Conservation (phyloP, 257 asterid species). For the Cordia subcordata region DNA sequence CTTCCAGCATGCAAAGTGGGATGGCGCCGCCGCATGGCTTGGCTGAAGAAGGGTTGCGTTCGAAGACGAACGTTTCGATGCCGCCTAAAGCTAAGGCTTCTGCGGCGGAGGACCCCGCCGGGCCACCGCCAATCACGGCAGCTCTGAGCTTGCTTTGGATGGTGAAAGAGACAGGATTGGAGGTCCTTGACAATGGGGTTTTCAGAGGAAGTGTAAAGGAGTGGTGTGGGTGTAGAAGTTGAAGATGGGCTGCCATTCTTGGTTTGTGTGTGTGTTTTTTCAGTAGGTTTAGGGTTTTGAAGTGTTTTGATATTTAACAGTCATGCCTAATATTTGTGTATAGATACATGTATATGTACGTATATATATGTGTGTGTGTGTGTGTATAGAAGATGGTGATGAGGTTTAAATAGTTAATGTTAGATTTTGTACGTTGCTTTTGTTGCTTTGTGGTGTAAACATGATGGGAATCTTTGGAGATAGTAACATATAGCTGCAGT, state of each 20-base stretch:
- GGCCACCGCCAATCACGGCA: constrained; percentile 89
- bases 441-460: too few species aligned
- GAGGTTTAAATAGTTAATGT: not conserved
- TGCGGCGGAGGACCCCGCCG: constrained; percentile 89
- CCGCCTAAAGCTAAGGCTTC: constrained; percentile 78
- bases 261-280: not conserved
- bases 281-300: not conserved
- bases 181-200: constrained; percentile 20
- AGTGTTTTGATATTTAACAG: too few species aligned
- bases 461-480: too few species aligned
- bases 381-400: not conserved
- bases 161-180: constrained; percentile 17
- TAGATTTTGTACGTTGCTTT: too few species aligned
- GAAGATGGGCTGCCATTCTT: constrained; percentile 48
- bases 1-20: constrained; percentile 85
- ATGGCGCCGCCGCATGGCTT: constrained; percentile 93
- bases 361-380: not conserved
- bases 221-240: constrained; percentile 35
- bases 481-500: too few species aligned
- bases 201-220: constrained; percentile 22
- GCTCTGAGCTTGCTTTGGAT: constrained; percentile 45
- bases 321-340: too few species aligned
- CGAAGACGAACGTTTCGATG: constrained; percentile 73
- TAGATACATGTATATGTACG: too few species aligned
- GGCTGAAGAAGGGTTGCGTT: constrained; percentile 64